A percentile compares a stretch with the other conserved stretches of the same genome.
Conservation (phyloP, 2,329 filamentous ascomycete species). For the Onygena corvina region DNA sequence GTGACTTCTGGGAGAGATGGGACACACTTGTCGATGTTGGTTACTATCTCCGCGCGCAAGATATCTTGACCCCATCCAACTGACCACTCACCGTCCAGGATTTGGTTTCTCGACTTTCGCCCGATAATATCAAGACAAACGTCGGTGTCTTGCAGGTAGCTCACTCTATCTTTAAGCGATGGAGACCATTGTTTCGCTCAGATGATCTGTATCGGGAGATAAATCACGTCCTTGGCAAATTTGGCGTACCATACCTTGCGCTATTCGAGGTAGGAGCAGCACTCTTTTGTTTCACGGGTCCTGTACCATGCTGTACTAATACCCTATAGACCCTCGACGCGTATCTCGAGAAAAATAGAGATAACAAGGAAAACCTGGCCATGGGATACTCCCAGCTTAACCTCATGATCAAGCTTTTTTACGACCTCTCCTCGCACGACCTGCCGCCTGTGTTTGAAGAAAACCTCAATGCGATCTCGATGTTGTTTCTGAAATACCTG, state of each 20-base stretch:
- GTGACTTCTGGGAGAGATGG: constrained; percentile 93
- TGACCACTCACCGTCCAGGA: constrained; percentile 42
- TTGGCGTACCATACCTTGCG: constrained; percentile 69
- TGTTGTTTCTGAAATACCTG: constrained; percentile 82
- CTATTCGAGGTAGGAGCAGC: constrained; percentile 54
- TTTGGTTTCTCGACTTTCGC: constrained; percentile 73
- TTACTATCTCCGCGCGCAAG: not conserved
- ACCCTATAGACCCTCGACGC: constrained; percentile 35
- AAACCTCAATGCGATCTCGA: constrained; percentile 63
- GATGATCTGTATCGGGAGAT: constrained; percentile 91
- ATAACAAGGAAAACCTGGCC: constrained; percentile 61
- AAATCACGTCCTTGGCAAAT: constrained; percentile 82
- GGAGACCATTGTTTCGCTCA: constrained; percentile 86
- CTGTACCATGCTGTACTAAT: not conserved
- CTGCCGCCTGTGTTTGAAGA: constrained; percentile 90
- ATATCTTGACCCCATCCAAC: not conserved
- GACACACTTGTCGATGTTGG: constrained; percentile 78
- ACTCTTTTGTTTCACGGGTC: not conserved
- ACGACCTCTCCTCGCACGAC: constrained; percentile 95
- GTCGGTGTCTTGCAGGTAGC: constrained; percentile 93
- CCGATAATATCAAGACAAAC: constrained; percentile 71
- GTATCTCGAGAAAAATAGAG: constrained; percentile 59
- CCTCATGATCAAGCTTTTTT: constrained; percentile 80
- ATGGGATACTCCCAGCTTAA: constrained; percentile 76
- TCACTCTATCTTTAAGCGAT: constrained; percentile 93